Base-by-base conservation (phyloP, 768 basidiomycete species). In the Suillus placidus region DNA sequence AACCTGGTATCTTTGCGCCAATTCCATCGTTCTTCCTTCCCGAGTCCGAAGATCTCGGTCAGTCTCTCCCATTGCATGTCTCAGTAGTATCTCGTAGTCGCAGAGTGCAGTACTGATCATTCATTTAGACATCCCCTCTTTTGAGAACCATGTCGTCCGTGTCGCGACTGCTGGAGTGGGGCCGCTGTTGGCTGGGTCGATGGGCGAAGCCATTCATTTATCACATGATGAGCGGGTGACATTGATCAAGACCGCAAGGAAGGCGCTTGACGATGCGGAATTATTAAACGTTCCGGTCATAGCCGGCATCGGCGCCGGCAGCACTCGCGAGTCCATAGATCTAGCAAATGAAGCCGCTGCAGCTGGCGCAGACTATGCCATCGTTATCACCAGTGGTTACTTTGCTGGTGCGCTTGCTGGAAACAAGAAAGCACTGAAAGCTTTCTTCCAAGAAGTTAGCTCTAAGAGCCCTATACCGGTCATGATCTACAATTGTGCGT, bases 371-470 rank as follows among this genome's bases (percentile, higher is more conserved):
- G 94, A 97, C 76, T 91, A 87, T 70, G 86, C 84, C 43, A 94
- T 97, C 70, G 91, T 93, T 67, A 95, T 97, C 73, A 82, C 88
- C 26, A 90, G 91, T 70, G 93, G 94, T 60, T 96, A 95, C 80
- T 97, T 89, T 72, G 91, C 93, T 37, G 92, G 93, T 9, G 90
- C 83, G 14, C 82, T 95, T 69, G 81, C 83, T 43, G 78, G 77
- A 30, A 83, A 90, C 75, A 83, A 78, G 71, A 78, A 79, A 35
- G 94, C 95, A 1, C 80, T 96, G 70, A 93, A 93, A 78, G 83
- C 84, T 0, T 96, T 87, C 78, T 97, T 85, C 80, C 78, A 83
- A 37, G 92, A 95, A 71, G 87, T 97, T 43, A 79, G 91, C 16
- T 82, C 87, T 71, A 89, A 88, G 74, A 93, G 91, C 70, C 91